Evolutionary conservation across 495 filamentous ascomycete species (phyloP), one percentile per base, ranked within the genome.

Genomic region (Viridothelium virens): DNA sequence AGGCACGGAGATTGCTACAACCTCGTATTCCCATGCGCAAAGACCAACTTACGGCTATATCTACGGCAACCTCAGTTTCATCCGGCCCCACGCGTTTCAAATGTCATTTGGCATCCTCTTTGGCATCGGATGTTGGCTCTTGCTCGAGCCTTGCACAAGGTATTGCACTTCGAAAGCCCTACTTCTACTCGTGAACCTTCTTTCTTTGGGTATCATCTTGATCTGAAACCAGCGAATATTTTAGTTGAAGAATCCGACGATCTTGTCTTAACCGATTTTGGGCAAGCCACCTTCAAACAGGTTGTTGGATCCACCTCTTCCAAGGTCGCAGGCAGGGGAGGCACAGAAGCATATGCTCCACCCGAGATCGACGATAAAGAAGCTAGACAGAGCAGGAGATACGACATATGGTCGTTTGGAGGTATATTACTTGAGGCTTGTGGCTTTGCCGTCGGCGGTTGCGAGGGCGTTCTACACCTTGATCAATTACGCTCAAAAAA

Each of bases 341-440:
- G 68, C 14, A 67, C 68, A 6, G 68, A 70, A 41, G 63, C 59
- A 25, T 70, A 70, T 46, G 68, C 68, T 11, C 68, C 68, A 36
- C 68, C 68, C n/a, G 68, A 70, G 34, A 67, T 67, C 25, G 62
- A 65, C 5, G 41, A 65, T 48, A 33, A 50, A 1, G 61, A 67
- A n/a, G 39, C 31, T 3, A 31, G 34, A 56, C 65, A 18, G 18
- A 44, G 39, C 31, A 62, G 65, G 25, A 41, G 47, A n/a, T 67
- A 70, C 56, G 68, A 70, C 59, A 62, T 70, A 0, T 70, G 68
- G 68, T 70, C 68, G 11, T 63, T 70, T 31, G 68, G 68, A 9
- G 67, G 68, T 61, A 67, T 70, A 16, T n/a, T 67, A 1, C 56
- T 70, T 1, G 68, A 70, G 44, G 65, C 67, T 31, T 53, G 63